Percentiles rank a stretch among this genome's conserved stretches.
Conservation (phyloP, 441 rosid species). For the Gossypium trilobum region DNA sequence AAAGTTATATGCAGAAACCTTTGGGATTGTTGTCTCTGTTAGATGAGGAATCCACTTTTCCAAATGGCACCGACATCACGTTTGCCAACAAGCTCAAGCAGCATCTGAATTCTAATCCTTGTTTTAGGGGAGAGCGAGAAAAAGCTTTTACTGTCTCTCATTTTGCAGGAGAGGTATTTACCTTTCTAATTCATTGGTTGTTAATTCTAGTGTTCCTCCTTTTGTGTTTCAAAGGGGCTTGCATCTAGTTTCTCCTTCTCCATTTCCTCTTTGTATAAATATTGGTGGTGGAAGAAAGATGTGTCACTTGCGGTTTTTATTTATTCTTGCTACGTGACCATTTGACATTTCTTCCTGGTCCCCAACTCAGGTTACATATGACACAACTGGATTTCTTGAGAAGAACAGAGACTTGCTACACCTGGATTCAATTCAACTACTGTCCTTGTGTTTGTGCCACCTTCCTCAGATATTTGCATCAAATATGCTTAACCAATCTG, state of each 20-base stretch:
- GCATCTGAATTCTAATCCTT: slow-evolving; percentile 65
- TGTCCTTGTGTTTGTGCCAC: slow-evolving; percentile 78
- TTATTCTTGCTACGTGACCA: slow-evolving; percentile 20
- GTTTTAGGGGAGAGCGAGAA: slow-evolving; percentile 75
- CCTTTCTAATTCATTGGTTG: background rate
- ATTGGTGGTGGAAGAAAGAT: background rate
- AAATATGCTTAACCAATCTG: slow-evolving; percentile 72
- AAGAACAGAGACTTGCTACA: slow-evolving; percentile 93
- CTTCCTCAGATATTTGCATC: slow-evolving; percentile 91
- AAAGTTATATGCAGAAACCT: slow-evolving; percentile 60
- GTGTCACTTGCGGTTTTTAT: background rate
- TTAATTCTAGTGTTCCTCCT: background rate
- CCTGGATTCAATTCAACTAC: slow-evolving; percentile 83
- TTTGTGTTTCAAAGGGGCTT: background rate
- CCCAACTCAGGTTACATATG: slow-evolving; percentile 68
- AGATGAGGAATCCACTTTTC: slow-evolving; percentile 93
- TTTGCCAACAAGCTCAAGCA: slow-evolving; percentile 90
- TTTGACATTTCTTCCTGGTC: slow-evolving; percentile 25
- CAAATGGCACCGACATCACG: slow-evolving; percentile 89
- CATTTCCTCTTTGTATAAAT: background rate
- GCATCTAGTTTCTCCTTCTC: background rate
- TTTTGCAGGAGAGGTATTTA: slow-evolving; percentile 89
- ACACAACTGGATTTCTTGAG: slow-evolving; percentile 90
- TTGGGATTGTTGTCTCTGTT: slow-evolving; percentile 71
- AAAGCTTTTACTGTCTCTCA: slow-evolving; percentile 76